Base-by-base conservation (phyloP, 202 grass and related monocot species). In the Tripidium arundinaceum region DNA sequence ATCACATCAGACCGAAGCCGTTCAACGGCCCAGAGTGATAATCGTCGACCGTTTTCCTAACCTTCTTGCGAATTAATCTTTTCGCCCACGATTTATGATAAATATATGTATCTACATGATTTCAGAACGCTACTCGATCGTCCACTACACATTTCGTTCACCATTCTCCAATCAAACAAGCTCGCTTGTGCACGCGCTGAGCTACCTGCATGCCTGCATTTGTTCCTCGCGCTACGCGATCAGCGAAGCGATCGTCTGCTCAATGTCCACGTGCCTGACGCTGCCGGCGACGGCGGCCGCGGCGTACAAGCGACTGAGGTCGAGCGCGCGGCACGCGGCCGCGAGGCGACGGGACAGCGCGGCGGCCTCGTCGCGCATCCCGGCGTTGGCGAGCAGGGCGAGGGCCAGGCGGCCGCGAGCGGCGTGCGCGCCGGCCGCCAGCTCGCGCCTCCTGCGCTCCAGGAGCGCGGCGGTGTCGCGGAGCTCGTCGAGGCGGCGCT, bases 191-290 rank as follows among this genome's bases (percentile, higher is more conserved):
- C 63, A 27, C 52, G 55, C 71, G n/a, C n/a, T n/a, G n/a, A n/a
- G n/a, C n/a, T n/a, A n/a, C n/a, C n/a, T 25, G 14, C 34, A 1
- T 16, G 52, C 1, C 45, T 52, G 49, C 6, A 43, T 70, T 9
- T 7, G 5, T 46, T 24, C 11, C 22, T 11, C 12, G 61, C 55
- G 26, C 72, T 88, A 92, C 37, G 69, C 78, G 26, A 93, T 93
- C 4, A 93, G 38, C 63, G 86, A 89, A 61, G 86, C 80, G 21
- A 82, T 50, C 52, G 88, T 81, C 50, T 93, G 86, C 62, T 93
- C 90, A 68, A 81, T 62, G 82, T 72, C 58, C 2, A 38, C 14
- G 11, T 50, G 26, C 69, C 43, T 3, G 62, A 19, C 6, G 29
- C 27, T 1, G 16, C 14, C 2, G 36, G 3, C 16, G 26, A 59